Percentiles rank a stretch among this genome's conserved stretches.
Conservation (phyloP, 495 filamentous ascomycete species). For the Penicillium crystallinum region DNA sequence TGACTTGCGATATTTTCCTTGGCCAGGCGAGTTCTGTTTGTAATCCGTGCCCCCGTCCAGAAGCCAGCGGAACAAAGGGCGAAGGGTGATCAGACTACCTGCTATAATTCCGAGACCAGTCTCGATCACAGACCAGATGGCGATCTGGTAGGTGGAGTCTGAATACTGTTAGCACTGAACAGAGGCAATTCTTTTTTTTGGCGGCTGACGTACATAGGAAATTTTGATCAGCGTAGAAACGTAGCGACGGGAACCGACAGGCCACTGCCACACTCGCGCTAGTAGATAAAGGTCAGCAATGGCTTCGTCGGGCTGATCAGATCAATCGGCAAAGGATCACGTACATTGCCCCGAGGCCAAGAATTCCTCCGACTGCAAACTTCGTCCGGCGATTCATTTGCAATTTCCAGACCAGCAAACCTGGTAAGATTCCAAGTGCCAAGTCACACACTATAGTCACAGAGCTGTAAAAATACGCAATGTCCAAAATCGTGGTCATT, state of each 20-base stretch:
- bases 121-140: conserved; percentile 32
- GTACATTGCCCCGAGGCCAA: conserved; percentile 27
- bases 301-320: background rate
- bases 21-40: background rate
- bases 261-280: conserved; percentile 28
- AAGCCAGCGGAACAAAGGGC: conserved; percentile 30
- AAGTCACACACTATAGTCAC: conserved; percentile 27
- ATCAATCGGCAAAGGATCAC: background rate
- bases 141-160: conserved; percentile 25
- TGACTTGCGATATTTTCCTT: background rate
- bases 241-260: conserved; percentile 25
- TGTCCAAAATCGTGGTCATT: conserved; percentile 4
- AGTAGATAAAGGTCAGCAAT: background rate
- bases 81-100: conserved; percentile 34
- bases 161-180: background rate
- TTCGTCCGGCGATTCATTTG: conserved; percentile 27
- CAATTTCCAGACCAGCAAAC: conserved; percentile 20
- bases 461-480: conserved; percentile 30
- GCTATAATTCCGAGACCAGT: conserved; percentile 32
- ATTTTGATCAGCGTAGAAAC: conserved; percentile 15
- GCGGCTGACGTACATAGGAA: conserved; percentile 24
- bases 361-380: conserved; percentile 21
- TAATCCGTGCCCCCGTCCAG: conserved; percentile 8
- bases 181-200: background rate
- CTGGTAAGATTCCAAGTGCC: conserved; percentile 24